Evolutionary conservation across 257 asterid species (phyloP), one percentile per base, ranked within the genome.

Genomic region (Salvia hispanica): DNA sequence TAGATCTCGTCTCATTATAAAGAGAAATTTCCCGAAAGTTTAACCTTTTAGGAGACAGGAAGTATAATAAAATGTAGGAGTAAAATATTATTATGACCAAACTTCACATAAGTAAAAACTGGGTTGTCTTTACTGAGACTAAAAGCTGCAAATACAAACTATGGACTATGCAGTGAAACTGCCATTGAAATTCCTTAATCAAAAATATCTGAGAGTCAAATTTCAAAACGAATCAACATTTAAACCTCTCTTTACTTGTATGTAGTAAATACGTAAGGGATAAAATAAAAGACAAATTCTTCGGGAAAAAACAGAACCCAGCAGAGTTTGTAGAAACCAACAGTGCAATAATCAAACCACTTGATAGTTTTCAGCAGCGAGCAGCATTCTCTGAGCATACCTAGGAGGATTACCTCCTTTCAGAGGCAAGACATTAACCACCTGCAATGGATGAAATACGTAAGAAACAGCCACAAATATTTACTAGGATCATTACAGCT

Each of bases 331-430:
- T 36, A 53, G 37, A 53, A 52, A 18, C 58, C 58, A 53, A 21
- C 58, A 53, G 7, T 21, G 58, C 36, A 52, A 16, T 3, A 51
- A 10, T 84, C 73, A 88, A 31, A 76, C 88, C 54, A 87, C 85
- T 71, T 82, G 91, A 82, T 87, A 90, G 77, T 76, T 81, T 44
- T 90, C 96, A 6, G 95, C 72, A 31, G 85, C 76, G 15, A 87
- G 86, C 68, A 69, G 51, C 37, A 89, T 78, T 72, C 95, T 84
- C 79, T 87, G 88, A n/a, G 94, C 78, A 74, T 70, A 80, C 81
- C 83, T 85, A 67, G 96, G 96, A 14, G 88, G 77, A 31, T 77
- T 74, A 51, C 87, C 93, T 36, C 93, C 88, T 71, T 55, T 82
- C 74, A 77, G 75, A 4, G 89, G 91, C 77, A 87, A 62, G 69